Conservation (phyloP, 2,329 filamentous ascomycete species). For the Xylariomycetidae sp. region DNA sequence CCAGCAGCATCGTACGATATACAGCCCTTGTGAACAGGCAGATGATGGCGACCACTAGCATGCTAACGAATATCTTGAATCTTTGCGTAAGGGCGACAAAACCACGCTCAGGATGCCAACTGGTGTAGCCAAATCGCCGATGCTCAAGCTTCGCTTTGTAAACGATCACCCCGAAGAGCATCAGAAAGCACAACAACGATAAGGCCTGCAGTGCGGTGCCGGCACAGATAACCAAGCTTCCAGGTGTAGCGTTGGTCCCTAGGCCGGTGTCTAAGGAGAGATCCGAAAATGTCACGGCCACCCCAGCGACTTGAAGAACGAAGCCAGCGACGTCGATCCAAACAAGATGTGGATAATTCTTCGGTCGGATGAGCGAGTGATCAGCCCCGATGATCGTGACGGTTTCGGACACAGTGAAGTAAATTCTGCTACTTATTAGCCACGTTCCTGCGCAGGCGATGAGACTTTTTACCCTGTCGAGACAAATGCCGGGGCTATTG, state of each 20-base stretch:
- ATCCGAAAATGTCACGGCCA: conserved; percentile 22
- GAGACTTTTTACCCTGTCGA: conserved; percentile 17
- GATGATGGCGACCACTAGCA: conserved; percentile 17
- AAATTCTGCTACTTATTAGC: conserved; percentile 21
- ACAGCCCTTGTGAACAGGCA: conserved; percentile 21
- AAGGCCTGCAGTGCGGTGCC: conserved; percentile 23
- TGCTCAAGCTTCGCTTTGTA: conserved; percentile 16
- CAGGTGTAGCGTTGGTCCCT: conserved; percentile 10
- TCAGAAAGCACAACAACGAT: conserved; percentile 17
- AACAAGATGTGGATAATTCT: conserved; percentile 19
- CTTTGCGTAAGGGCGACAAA: conserved; percentile 19
- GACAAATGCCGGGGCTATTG: conserved; percentile 24
- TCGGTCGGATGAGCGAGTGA: conserved; percentile 22
- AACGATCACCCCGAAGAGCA: conserved; percentile 19
- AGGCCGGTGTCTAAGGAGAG: conserved; percentile 12
- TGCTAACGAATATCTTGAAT: conserved; percentile 22
- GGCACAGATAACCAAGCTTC: conserved; percentile 17
- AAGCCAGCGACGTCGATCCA: conserved; percentile 21
- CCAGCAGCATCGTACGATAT: conserved; percentile 22
- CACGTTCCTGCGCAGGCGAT: not conserved
- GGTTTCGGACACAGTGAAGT: conserved; percentile 20
- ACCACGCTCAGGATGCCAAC: conserved; percentile 21
- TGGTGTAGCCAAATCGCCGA: conserved; percentile 23
- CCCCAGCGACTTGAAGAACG: conserved; percentile 21
- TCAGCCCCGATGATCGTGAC: conserved; percentile 23